phyloP scores from a whole-genome alignment of 352 stramenopile genomes.

The Globisporangium alternatum region DNA sequence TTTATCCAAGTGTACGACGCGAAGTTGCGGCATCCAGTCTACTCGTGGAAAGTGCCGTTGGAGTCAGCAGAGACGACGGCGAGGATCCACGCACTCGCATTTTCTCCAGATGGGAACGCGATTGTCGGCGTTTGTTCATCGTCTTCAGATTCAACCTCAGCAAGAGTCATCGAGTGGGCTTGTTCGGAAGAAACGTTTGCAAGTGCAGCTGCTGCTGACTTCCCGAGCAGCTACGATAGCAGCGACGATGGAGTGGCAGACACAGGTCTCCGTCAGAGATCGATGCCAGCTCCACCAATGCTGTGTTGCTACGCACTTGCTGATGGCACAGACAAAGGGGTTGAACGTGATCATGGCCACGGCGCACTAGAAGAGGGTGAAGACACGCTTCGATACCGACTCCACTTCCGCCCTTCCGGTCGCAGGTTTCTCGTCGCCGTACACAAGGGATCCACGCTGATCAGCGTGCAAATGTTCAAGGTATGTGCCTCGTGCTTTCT shows the following conservation, averaged over 20 bases:
- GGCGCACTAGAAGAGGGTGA: neutral
- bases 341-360: neutral
- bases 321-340: neutral
- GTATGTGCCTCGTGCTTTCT: neutral
- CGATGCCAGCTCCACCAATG: neutral
- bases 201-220: neutral
- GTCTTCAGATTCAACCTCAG: neutral
- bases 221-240: constrained; percentile 14
- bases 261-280: neutral
- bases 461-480: constrained; percentile 11
- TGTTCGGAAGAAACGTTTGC: constrained; percentile 10
- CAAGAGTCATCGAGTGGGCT: constrained; percentile 10
- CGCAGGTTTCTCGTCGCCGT: constrained; percentile 8
- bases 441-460: neutral
- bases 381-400: neutral
- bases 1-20: constrained; percentile 14
- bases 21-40: constrained; percentile 14
- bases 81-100: constrained; percentile 7
- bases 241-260: constrained; percentile 6
- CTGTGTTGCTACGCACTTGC: constrained; percentile 2
- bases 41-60: neutral
- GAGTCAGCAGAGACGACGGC: neutral
- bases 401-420: constrained; percentile 9
- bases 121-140: constrained; percentile 6
- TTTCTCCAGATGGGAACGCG: constrained; percentile 11